These are phyloP conservation scores for Linnemannia hyalina DNA, from an alignment of 192 early-diverging fungal species.

Conservation along the genomic window DNA sequence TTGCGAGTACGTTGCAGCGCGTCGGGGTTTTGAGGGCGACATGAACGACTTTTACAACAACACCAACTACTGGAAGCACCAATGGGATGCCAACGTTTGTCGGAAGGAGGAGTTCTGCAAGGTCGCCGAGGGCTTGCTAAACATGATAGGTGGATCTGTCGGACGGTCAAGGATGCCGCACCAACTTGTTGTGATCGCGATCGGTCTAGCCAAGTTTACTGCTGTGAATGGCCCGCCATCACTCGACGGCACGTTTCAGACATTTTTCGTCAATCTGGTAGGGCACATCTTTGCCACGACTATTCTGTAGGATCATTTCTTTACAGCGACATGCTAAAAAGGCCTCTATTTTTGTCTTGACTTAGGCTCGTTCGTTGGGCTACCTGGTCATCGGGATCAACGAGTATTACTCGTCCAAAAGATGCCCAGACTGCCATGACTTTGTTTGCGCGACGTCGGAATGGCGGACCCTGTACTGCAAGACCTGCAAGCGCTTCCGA, in stretches of 20 bases:
- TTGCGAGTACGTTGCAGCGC: slow-evolving; percentile 12
- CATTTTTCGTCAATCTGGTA: slow-evolving; percentile 16
- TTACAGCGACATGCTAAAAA: neutral
- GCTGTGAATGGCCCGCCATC: slow-evolving; percentile 2
- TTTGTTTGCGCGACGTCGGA: too few relatives aligned
- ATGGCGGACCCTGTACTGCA: slow-evolving; percentile 14
- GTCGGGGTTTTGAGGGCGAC: neutral
- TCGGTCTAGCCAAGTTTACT: slow-evolving; percentile 15
- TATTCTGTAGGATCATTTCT: neutral
- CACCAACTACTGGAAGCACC: slow-evolving; percentile 18
- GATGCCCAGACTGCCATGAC: too few relatives aligned
- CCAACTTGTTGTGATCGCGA: slow-evolving; percentile 9
- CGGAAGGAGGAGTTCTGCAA: slow-evolving; percentile 10
- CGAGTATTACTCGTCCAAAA: too few relatives aligned
- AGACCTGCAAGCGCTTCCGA: neutral
- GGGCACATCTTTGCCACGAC: too few relatives aligned
- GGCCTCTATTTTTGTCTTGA: neutral
- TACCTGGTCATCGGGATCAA: too few relatives aligned
- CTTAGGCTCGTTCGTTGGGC: slow-evolving; percentile 23
- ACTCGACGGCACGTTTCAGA: slow-evolving; percentile 8
- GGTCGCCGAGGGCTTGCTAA: slow-evolving; percentile 13
- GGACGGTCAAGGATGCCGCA: neutral
- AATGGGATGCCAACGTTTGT: slow-evolving; percentile 4
- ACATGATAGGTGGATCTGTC: slow-evolving; percentile 11
- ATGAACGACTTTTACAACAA: slow-evolving; percentile 19